Evolutionary conservation across 2,329 filamentous ascomycete species (phyloP).

Genomic region (Rhexocercosporidium sp.): DNA sequence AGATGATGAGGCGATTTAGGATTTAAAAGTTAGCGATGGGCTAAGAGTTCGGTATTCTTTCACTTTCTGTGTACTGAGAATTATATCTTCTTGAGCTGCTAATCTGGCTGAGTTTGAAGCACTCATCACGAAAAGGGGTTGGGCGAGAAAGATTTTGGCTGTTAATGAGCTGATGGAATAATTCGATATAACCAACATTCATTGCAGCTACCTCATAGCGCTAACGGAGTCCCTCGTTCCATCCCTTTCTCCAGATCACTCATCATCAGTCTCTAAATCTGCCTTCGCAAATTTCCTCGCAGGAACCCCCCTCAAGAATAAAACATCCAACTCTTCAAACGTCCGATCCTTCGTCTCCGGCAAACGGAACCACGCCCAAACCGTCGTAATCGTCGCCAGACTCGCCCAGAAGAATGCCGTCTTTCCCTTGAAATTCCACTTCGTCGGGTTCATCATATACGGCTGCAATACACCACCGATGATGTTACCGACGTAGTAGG

Average conservation of each 20-base stretch:
- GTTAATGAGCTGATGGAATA: no score
- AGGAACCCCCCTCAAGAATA: constrained; percentile 26
- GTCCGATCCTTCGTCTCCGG: constrained; percentile 49
- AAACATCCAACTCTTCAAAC: constrained; percentile 33
- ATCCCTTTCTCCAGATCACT: not conserved
- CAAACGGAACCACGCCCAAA: constrained; percentile 58
- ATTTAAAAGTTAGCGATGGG: no score
- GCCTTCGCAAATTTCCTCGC: constrained; percentile 25
- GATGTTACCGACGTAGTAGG: constrained; percentile 44
- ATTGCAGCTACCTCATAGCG: no score
- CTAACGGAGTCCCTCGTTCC: not conserved
- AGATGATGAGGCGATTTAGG: no score
- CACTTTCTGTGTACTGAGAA: no score
- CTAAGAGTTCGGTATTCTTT: no score
- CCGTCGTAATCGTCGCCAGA: constrained; percentile 43
- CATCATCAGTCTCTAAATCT: constrained; percentile 9
- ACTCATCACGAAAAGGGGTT: no score
- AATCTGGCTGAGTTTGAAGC: no score
- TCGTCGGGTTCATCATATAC: constrained; percentile 52
- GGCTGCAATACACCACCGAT: constrained; percentile 40
- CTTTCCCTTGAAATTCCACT: constrained; percentile 45
- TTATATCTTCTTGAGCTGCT: no score
- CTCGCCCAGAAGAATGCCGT: constrained; percentile 49
- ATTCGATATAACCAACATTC: no score
- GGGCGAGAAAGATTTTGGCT: no score